A percentile compares a stretch with the other conserved stretches of the same genome.
Conservation (phyloP, 257 asterid species). For the Thymus mandschuricus region DNA sequence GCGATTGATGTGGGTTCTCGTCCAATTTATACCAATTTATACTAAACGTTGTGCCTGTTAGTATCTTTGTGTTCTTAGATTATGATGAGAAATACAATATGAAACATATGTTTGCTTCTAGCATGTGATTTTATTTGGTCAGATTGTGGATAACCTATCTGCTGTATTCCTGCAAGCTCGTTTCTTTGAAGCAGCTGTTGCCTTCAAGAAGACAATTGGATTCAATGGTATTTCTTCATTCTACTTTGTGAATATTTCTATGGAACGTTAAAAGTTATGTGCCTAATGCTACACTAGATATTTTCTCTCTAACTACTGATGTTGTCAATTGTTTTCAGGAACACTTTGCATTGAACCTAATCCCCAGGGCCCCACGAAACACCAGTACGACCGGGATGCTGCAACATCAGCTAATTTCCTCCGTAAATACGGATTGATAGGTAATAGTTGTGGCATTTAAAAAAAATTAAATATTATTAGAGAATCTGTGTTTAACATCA, state of each 20-base stretch:
- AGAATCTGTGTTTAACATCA: background rate
- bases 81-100: background rate
- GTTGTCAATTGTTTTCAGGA: constrained; percentile 49
- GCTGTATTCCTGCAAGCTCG: constrained; percentile 62
- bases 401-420: constrained; percentile 95
- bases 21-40: background rate
- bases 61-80: background rate
- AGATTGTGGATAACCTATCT: background rate
- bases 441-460: constrained; percentile 33
- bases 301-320: background rate
- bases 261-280: too few species aligned
- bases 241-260: background rate
- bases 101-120: background rate
- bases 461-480: background rate
- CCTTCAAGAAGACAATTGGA: constrained; percentile 95
- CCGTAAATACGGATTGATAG: constrained; percentile 85
- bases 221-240: constrained; percentile 63
- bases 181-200: constrained; percentile 88
- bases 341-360: constrained; percentile 96
- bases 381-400: constrained; percentile 94
- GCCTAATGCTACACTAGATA: background rate
- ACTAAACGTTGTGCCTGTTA: background rate
- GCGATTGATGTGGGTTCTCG: constrained; percentile 74
- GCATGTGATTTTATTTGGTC: background rate
- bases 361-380: constrained; percentile 99